Base-by-base conservation (phyloP, 192 early-diverging fungal genomes). In the Jimgerdemannia flammicorona region DNA sequence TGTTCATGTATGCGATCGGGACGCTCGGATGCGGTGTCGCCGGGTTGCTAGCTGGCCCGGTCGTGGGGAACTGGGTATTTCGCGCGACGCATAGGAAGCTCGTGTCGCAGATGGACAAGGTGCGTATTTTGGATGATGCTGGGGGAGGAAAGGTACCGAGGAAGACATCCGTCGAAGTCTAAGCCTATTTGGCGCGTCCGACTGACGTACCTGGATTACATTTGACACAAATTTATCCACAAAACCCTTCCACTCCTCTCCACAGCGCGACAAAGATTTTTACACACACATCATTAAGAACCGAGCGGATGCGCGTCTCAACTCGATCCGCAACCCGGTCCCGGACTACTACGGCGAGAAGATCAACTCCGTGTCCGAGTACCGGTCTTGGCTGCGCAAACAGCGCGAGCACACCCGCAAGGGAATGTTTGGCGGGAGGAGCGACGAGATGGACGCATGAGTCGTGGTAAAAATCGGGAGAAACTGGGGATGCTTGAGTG, bases 341-440 rank as follows among this genome's bases (percentile, higher is more conserved):
- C 95, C 95, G 18, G 94, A 96, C 84, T 97, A 91, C 79, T 97
- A 96, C 75, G 95, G 94, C 63, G 95, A 98, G 75, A 95, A 94
- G 78, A 94, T 98, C 83, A 90, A 90, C 70, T 93, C 91, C 64
- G 89, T 98, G 42, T 64, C 73, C 7, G 94, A 88, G 66, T 98
- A 98, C 79, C 88, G 95, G 64, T 79, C 81, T 44, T 98, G 96
- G 96, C 84, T 97, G 54, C 83, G 92, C 76, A 96, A 95, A 80
- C 96, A 98, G 85, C 82, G 92, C 70, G 92, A 92, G 69, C 91
- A 90, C 77, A 83, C 88, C 70, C 84, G 88, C 64, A 93, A 93
- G 78, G 88, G 89, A 43, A 86, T 86, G 1, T 93, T 94, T 74
- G 89, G 88, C 49, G 77, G 90, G 68, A 87, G 87, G 63, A 77